Conservation (phyloP, 2,329 filamentous ascomycete genomes). For the Geosmithia morbida region DNA sequence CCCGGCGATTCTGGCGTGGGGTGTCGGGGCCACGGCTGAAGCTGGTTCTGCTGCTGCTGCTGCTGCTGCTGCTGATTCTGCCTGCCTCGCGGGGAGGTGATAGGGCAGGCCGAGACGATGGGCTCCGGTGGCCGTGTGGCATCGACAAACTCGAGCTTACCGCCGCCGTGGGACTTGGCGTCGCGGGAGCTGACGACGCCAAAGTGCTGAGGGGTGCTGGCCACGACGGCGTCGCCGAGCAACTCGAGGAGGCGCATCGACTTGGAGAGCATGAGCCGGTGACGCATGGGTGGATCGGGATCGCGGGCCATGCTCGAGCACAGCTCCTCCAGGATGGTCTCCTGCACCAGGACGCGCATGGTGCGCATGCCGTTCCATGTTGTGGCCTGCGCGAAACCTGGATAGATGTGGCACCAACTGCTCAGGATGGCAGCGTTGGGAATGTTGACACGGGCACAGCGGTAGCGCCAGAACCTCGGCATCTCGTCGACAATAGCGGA, state of each 20-base stretch:
- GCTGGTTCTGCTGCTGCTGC: background rate
- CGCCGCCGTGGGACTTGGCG: conserved; percentile 11
- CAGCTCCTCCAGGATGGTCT: conserved; percentile 29
- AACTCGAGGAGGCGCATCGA: conserved; percentile 20
- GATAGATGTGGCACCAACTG: conserved; percentile 28
- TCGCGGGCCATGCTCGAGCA: conserved; percentile 15
- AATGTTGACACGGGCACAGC: conserved; percentile 20
- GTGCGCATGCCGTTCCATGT: conserved; percentile 33
- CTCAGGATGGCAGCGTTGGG: conserved; percentile 26
- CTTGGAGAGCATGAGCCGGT: conserved; percentile 20
- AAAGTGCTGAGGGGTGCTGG: conserved; percentile 33
- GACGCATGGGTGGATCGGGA: conserved; percentile 10
- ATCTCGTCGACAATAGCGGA: conserved; percentile 21
- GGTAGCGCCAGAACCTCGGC: conserved; percentile 25
- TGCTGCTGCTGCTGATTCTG: background rate
- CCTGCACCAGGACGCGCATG: conserved; percentile 29
- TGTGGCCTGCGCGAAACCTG: conserved; percentile 26
- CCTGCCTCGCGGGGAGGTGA: conserved; percentile 10
- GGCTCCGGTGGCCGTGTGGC: conserved; percentile 1
- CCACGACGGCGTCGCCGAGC: conserved; percentile 25
- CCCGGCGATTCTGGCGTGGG: conserved; percentile 4
- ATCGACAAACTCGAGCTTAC: conserved; percentile 2
- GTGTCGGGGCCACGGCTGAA: background rate
- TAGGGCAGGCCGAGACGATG: conserved; percentile 9
- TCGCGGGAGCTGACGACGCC: conserved; percentile 28